Evolutionary conservation across 2,329 filamentous ascomycete genomes (phyloP).

Genomic region (Polytolypa hystricis): DNA sequence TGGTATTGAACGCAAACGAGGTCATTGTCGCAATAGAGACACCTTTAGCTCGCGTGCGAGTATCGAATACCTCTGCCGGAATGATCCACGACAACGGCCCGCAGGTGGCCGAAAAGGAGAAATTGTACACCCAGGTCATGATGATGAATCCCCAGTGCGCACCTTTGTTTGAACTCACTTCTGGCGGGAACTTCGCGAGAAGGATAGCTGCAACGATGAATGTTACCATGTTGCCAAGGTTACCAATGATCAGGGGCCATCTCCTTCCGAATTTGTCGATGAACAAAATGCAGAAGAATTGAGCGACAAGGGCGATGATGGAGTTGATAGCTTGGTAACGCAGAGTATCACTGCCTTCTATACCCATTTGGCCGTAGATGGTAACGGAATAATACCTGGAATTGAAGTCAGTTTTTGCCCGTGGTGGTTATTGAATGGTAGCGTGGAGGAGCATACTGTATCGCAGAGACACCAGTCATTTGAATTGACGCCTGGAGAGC

Average conservation of each 20-base stretch:
- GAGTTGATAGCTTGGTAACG: constrained; percentile 68
- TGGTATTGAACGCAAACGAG: constrained; percentile 64
- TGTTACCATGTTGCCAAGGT: constrained; percentile 57
- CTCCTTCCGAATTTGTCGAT: constrained; percentile 61
- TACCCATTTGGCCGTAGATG: constrained; percentile 61
- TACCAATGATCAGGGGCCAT: constrained; percentile 61
- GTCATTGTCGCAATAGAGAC: constrained; percentile 65
- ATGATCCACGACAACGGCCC: constrained; percentile 55
- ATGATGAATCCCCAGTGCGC: constrained; percentile 66
- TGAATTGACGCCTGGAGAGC: constrained; percentile 60
- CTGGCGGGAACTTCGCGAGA: constrained; percentile 51
- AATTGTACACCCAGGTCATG: constrained; percentile 71
- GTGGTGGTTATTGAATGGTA: not conserved
- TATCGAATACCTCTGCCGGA: constrained; percentile 64
- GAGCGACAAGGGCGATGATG: constrained; percentile 57
- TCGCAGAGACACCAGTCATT: constrained; percentile 65
- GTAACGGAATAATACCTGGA: constrained; percentile 52
- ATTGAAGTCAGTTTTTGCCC: not conserved
- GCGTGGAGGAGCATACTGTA: constrained; percentile 41
- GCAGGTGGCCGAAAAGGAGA: constrained; percentile 60
- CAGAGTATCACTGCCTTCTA: constrained; percentile 52
- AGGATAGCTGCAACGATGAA: constrained; percentile 57
- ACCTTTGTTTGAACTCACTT: constrained; percentile 37
- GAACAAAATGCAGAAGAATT: constrained; percentile 54
- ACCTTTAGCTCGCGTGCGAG: constrained; percentile 60